These are phyloP conservation scores for Crithidia expoeki DNA, from an alignment of 208 protist genomes.

Conservation along the genomic window DNA sequence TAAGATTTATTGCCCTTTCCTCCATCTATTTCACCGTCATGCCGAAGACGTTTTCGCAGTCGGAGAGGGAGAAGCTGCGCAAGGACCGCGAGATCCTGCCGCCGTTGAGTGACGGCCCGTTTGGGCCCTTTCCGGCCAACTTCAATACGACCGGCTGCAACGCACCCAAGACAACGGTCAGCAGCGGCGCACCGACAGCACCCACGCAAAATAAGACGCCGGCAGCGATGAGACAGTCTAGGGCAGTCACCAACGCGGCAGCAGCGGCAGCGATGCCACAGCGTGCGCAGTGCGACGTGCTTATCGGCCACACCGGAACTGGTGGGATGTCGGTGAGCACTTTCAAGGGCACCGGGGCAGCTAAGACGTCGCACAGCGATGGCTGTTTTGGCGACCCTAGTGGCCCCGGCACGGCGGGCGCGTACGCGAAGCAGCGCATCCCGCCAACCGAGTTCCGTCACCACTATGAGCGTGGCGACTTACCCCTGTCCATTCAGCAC, in stretches of 20 bases:
- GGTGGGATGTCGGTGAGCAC: slow-evolving; percentile 87
- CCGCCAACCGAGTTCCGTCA: slow-evolving; percentile 95
- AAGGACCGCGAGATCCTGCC: slow-evolving; percentile 73
- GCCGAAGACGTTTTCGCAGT: slow-evolving; percentile 64
- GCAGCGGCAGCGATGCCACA: slow-evolving; percentile 14
- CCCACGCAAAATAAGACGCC: slow-evolving; percentile 29
- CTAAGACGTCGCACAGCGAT: slow-evolving; percentile 46
- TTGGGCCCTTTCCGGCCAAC: slow-evolving; percentile 77
- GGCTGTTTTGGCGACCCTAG: slow-evolving; percentile 78
- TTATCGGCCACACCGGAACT: slow-evolving; percentile 78
- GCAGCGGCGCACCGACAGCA: slow-evolving; percentile 13
- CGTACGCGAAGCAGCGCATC: slow-evolving; percentile 73
- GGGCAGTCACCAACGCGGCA: background rate
- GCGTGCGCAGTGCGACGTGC: slow-evolving; percentile 31
- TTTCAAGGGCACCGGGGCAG: slow-evolving; percentile 60
- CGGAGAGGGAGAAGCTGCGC: slow-evolving; percentile 60
- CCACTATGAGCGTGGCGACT: slow-evolving; percentile 98
- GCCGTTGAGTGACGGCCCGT: slow-evolving; percentile 82
- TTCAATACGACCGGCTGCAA: slow-evolving; percentile 33
- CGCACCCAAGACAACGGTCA: slow-evolving; percentile 46
- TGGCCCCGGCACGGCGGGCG: slow-evolving; percentile 76
- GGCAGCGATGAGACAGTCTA: background rate
- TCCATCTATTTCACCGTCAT: slow-evolving; percentile 1
- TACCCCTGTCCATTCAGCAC: slow-evolving; percentile 97
- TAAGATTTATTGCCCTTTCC: background rate